Evolutionary conservation across 2,329 filamentous ascomycete species (phyloP).

Genomic region (Sporothrix inflata): DNA sequence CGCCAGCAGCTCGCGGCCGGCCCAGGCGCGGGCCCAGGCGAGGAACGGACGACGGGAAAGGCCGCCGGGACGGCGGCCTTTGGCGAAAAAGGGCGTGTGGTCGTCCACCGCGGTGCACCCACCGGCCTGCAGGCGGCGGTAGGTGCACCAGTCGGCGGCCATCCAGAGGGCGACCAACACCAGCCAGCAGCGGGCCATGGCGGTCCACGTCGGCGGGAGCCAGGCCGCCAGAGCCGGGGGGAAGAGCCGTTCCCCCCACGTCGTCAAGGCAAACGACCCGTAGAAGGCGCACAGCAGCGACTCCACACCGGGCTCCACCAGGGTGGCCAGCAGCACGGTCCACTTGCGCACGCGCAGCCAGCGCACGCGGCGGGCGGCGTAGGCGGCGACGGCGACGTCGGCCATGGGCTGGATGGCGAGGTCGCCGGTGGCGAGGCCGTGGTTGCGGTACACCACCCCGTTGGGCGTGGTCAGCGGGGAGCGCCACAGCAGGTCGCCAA

Average conservation of each 20-base stretch:
- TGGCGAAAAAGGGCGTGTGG: conserved; percentile 73
- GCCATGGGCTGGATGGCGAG: conserved; percentile 88
- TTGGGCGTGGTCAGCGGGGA: conserved; percentile 53
- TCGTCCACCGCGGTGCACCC: conserved; percentile 68
- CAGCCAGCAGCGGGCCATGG: conserved; percentile 69
- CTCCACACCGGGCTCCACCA: conserved; percentile 92
- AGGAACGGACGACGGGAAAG: conserved; percentile 59
- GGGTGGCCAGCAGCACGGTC: conserved; percentile 83
- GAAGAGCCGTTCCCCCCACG: conserved; percentile 57
- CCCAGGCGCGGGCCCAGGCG: conserved; percentile 81
- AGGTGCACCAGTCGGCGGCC: conserved; percentile 72
- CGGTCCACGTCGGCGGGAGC: conserved; percentile 63
- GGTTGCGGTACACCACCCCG: conserved; percentile 61
- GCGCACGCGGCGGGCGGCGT: conserved; percentile 77
- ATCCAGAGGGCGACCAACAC: conserved; percentile 71
- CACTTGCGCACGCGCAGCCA: conserved; percentile 96
- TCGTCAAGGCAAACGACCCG: conserved; percentile 77
- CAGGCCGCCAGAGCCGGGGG: conserved; percentile 46
- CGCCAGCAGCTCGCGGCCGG: conserved; percentile 79
- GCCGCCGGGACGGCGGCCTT: conserved; percentile 37
- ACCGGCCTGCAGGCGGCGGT: conserved; percentile 73
- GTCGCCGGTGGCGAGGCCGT: conserved; percentile 82
- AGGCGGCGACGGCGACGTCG: conserved; percentile 75
- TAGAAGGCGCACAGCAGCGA: conserved; percentile 81
- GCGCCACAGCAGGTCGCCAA: conserved; percentile 89